A percentile compares a stretch with the other conserved stretches of the same genome.
phyloP scores from a whole-genome alignment of 2,329 filamentous ascomycete genomes.

The Xylariaceae sp. region DNA sequence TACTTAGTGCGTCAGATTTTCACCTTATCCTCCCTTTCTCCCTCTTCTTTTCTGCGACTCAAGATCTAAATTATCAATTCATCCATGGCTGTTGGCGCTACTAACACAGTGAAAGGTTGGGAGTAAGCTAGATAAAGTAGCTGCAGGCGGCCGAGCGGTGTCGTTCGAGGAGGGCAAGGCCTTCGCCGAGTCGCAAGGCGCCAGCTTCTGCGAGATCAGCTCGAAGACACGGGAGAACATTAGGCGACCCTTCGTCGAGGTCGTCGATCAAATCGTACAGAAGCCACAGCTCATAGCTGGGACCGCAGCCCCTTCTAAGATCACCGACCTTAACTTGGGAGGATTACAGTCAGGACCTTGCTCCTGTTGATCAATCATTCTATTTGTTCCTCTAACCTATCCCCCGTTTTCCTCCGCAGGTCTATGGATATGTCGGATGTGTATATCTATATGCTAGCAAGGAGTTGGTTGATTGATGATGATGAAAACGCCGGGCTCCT shows the following conservation, averaged over 20 bases:
- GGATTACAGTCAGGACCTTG: conserved; percentile 36
- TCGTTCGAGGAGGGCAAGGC: conserved; percentile 53
- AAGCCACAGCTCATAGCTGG: conserved; percentile 50
- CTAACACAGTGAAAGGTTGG: conserved; percentile 48
- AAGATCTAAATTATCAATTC: no score
- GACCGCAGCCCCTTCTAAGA: conserved; percentile 30
- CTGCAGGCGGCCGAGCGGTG: conserved; percentile 49
- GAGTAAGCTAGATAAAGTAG: conserved; percentile 56
- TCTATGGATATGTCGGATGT: conserved; percentile 10
- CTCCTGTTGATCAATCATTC: conserved; percentile 29
- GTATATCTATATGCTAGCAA: conserved; percentile 15
- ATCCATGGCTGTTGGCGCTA: neutral
- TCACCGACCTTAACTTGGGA: conserved; percentile 38
- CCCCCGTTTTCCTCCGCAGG: neutral
- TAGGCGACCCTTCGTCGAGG: conserved; percentile 56
- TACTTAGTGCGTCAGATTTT: conserved; percentile 48
- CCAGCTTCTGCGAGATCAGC: conserved; percentile 60
- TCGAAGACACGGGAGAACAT: conserved; percentile 60
- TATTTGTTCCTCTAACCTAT: neutral
- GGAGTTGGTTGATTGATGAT: conserved; percentile 10
- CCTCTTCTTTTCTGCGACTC: neutral
- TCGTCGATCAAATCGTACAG: conserved; percentile 56
- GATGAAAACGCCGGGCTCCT: conserved; percentile 26
- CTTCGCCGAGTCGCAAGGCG: conserved; percentile 53
- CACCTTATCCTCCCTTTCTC: neutral